Evolutionary conservation across 805 yeast species (phyloP), one percentile per base, ranked within the genome.

Genomic region (Yamadazyma ubonensis): DNA sequence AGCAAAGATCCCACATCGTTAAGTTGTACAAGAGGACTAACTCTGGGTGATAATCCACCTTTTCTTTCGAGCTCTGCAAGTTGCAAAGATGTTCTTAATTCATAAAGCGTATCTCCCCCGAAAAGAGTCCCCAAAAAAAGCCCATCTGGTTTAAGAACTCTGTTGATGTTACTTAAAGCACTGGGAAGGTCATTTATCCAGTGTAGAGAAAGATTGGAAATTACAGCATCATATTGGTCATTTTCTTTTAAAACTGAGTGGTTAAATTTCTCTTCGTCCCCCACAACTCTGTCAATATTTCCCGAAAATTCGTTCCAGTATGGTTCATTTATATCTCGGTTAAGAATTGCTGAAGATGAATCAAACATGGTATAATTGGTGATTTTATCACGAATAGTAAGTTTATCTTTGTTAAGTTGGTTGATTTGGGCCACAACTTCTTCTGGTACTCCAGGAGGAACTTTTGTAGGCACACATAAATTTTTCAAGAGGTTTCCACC

Each of bases 121-220:
- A 85, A 76, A 73, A 87, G 75, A 16, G 88, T 76, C 2, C 86
- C 95, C 71, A 87, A 72, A 49, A 87, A 84, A 53, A 89, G 67
- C 2, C 95, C 91, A 58, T 87, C 95, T 2, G 91, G 91, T 44
- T 76, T 77, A 26, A 87, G 65, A 18, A 84, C 70, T 4, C 62
- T 54, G 54, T 79, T 76, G 49, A 86, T 71, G 43, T 76, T 71
- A 12, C 61, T 58, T 37, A 86, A 70, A 2, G 78, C 75, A 1
- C 71, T 67, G 0, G 95, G 95, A n/a, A 87, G 70, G 51, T 87
- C 90, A 53, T 87, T 87, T 43, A 85, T 79, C 96, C 96, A 87
- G 58, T 87, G 95, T 55, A 87, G 55, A 16, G 86, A 74, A 48
- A 86, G 58, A 55, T 84, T 86, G 2, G 89, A 81, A 2, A 87